Evolutionary conservation across 2,329 filamentous ascomycete genomes (phyloP).

Genomic region (Intubia oerlemansii): DNA sequence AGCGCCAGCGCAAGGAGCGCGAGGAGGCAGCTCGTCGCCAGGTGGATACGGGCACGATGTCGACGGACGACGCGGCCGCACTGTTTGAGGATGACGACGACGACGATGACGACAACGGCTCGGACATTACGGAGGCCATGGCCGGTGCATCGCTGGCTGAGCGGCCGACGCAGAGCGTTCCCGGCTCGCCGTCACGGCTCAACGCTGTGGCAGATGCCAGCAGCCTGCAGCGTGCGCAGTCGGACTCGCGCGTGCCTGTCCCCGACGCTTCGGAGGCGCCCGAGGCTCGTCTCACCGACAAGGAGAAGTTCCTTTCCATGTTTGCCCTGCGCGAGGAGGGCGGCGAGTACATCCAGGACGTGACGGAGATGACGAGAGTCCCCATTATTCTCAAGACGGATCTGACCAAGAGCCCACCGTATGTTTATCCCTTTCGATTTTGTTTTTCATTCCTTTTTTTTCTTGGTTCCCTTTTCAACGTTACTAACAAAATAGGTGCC

Average conservation of each 20-base stretch:
- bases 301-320: conserved; percentile 85
- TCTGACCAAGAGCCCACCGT: conserved; percentile 97
- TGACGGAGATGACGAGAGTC: conserved; percentile 90
- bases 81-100: conserved; percentile 89
- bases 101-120: conserved; percentile 72
- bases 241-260: conserved; percentile 75
- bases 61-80: conserved; percentile 82
- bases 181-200: conserved; percentile 69
- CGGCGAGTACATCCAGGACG: conserved; percentile 93
- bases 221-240: conserved; percentile 63
- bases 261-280: conserved; percentile 42
- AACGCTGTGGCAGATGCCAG: conserved; percentile 40
- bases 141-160: conserved; percentile 77
- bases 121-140: conserved; percentile 77
- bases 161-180: conserved; percentile 85
- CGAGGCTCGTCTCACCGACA: conserved; percentile 67
- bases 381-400: conserved; percentile 98
- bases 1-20: conserved; percentile 61
- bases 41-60: conserved; percentile 86
- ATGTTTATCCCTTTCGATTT: conserved; percentile 27
- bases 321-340: conserved; percentile 83
- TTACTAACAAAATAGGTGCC: conserved; percentile 36
- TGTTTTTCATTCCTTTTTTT: background rate
- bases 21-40: conserved; percentile 85
- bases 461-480: background rate